Evolutionary conservation across 768 basidiomycete species (phyloP).

Genomic region (Rubroboletus satanas): DNA sequence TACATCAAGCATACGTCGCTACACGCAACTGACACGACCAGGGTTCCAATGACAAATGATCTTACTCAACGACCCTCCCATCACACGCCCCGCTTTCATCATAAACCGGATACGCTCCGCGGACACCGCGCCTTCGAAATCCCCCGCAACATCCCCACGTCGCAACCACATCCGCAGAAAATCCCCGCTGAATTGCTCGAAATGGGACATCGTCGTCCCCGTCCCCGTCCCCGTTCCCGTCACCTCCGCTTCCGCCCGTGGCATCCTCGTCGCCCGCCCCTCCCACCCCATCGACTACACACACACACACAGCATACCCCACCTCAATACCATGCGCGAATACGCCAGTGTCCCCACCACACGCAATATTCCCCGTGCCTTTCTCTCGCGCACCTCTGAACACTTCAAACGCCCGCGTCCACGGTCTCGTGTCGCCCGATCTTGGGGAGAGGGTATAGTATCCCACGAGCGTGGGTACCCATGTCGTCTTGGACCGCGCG

Average conservation of each 20-base stretch:
- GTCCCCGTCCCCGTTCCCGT: slow-evolving; percentile 14
- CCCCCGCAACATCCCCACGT: slow-evolving; percentile 35
- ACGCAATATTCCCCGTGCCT: slow-evolving; percentile 48
- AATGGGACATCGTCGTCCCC: slow-evolving; percentile 54
- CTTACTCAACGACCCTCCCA: slow-evolving; percentile 22
- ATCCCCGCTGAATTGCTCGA: slow-evolving; percentile 50
- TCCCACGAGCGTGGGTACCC: slow-evolving; percentile 58
- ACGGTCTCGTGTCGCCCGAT: slow-evolving; percentile 20
- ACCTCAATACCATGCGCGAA: slow-evolving; percentile 62
- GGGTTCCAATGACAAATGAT: not conserved
- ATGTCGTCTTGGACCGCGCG: slow-evolving; percentile 35
- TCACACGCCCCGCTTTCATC: slow-evolving; percentile 51
- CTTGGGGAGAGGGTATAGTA: slow-evolving; percentile 35
- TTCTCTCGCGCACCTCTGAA: slow-evolving; percentile 45
- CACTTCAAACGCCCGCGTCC: slow-evolving; percentile 36
- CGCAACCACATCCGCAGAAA: slow-evolving; percentile 50
- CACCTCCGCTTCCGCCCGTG: slow-evolving; percentile 24
- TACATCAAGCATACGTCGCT: not conserved
- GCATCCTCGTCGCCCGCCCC: slow-evolving; percentile 26
- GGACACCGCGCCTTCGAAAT: slow-evolving; percentile 45
- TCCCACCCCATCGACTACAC: slow-evolving; percentile 49
- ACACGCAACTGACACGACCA: not conserved
- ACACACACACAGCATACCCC: slow-evolving; percentile 58
- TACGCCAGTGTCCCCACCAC: slow-evolving; percentile 63
- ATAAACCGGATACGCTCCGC: slow-evolving; percentile 48